Base-by-base conservation (phyloP, 495 filamentous ascomycete genomes). In the Penicillium desertorum region DNA sequence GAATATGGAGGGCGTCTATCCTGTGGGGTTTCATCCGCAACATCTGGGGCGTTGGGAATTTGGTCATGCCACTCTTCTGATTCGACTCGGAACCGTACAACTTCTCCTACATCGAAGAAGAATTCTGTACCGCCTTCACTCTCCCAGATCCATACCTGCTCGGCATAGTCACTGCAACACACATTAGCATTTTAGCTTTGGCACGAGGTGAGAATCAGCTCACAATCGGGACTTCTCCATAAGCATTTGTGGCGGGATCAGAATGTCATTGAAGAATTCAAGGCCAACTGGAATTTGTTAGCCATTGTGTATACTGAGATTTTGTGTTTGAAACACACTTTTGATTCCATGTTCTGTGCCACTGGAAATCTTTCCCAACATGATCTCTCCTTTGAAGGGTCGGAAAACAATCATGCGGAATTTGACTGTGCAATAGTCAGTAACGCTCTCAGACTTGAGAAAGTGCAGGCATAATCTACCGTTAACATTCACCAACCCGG, bases 381-480 rank as follows among this genome's bases (percentile, higher is more conserved):
- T 76, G 46, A 95, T 89, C 69, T 98, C 95, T 20, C 88, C 87
- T 68, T 95, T 91, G 76, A 96, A 97, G 0, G 94, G 94, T 27
- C 94, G 83, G 70, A 98, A 98, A 9, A 97, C 90, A n/a, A 96
- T 78, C 62, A 98, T 74, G 22, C 89, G 86, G 71, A 96, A 98
- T 68, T 93, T 89, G 25, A 96, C 93, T 96, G 56, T 45, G 2
- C 17, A 12, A 22, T 17, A 7, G 25, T 62, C 25, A 64, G 59
- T 49, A 12, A 52, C 0, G 5, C 41, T 43, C 20, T 27, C 20
- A 16, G 16, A n/a, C 16, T 8, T 39, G 36, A 39, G n/a, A n/a
- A 17, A 39, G 36, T n/a, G 36, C 0, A 17, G 16, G n/a, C n/a
- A 39, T 37, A 5, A 37, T 39, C n/a, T 39, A 92, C 91, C 91